Evolutionary conservation across 495 filamentous ascomycete genomes (phyloP), one percentile per base, ranked within the genome.

Genomic region (Xanthoparmelia taractica): DNA sequence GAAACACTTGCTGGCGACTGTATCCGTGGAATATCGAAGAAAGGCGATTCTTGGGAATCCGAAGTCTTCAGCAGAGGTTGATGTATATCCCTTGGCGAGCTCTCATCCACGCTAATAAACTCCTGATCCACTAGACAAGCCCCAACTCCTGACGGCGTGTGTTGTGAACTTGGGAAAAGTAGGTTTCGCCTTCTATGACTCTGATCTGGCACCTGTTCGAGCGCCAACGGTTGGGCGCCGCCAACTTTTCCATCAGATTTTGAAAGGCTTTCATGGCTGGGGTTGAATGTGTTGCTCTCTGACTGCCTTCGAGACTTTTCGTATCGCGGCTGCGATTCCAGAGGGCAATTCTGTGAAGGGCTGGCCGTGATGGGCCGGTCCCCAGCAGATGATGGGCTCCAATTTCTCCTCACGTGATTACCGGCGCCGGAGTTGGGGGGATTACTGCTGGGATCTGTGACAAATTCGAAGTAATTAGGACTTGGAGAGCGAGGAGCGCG

Each of bases 391-490:
- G 84, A 79, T 29, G 87, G 78, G 63, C 87, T 88, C 86, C 87
- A 92, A 74, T 87, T 87, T 66, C 84, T 82, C 63, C 82, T 82
- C 10, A 75, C 65, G 57, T 81, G 73, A 11, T 84, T 78, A 25
- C 84, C 75, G 48, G 79, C 75, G 56, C 78, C 79, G 2, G 87
- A 87, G 57, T 84, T 79, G 59, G 82, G 77, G n/a, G 81, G 73
- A 65, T 88, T 85, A 55, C 68, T 77, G 29, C 74, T 63, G 37
- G 82, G 77, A 48, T 93, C 87, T 59, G 88, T 75, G 36, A 79
- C 75, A 56, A 94, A 79, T 54, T 86, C 87, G 67, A 96, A 96
- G 73, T 96, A 96, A 70, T 87, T 90, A 25, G 90, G 87, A 70
- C 87, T 90, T 25, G 86, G 71, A 8, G 80, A 73, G 37, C 77